Conservation (phyloP, 306 rosid genomes). For the Hippophae gyantsensis region DNA sequence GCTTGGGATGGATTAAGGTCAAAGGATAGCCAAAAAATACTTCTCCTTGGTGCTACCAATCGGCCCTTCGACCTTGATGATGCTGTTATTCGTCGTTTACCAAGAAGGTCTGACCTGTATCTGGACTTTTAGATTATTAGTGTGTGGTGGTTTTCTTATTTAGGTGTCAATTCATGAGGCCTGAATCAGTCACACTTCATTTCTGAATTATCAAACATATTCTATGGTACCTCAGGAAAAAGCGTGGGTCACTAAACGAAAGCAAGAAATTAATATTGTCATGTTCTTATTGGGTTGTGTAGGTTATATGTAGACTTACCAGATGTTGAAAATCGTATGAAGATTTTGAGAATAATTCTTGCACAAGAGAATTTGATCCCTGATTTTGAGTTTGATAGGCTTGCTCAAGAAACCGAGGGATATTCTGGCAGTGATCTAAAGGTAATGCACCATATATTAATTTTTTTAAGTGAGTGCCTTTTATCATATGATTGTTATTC, state of each 20-base stretch:
- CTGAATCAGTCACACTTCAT: background rate
- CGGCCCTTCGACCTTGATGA: conserved; percentile 97
- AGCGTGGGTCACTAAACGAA: background rate
- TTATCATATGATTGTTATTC: conserved; percentile 11
- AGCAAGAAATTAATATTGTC: background rate
- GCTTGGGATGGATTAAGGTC: conserved; percentile 99
- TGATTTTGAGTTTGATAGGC: conserved; percentile 60
- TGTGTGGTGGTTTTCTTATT: conserved; percentile 5
- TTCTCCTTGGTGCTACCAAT: conserved; percentile 94
- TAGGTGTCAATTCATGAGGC: background rate
- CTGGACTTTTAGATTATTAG: background rate
- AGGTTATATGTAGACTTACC: conserved; percentile 96
- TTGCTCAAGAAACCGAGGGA: conserved; percentile 80
- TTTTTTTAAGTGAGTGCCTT: background rate
- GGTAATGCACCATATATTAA: conserved; percentile 30
- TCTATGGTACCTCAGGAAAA: background rate
- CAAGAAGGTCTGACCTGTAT: conserved; percentile 58
- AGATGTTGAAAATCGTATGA: conserved; percentile 75
- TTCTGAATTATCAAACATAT: background rate
- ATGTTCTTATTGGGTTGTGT: conserved; percentile 15
- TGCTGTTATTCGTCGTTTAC: conserved; percentile 96
- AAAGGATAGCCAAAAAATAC: conserved; percentile 85
- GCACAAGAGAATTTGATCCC: conserved; percentile 61
- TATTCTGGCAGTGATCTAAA: conserved; percentile 97
- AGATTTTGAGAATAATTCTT: conserved; percentile 85